Conservation (phyloP, 2,329 filamentous ascomycete species). For the Keithomyces neogunnii region DNA sequence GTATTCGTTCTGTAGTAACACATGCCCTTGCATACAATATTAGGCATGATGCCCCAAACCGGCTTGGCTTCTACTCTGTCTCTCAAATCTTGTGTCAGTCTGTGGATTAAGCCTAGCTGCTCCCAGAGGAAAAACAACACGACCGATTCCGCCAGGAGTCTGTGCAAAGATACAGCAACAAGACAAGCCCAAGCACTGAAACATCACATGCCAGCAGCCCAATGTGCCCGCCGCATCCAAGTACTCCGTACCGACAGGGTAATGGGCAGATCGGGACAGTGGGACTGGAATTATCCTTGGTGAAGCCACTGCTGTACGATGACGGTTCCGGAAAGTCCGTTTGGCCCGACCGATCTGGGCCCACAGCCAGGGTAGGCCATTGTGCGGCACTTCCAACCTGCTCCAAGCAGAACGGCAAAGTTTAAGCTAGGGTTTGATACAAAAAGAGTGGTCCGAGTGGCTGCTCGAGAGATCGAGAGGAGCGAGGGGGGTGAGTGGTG, state of each 20-base stretch:
- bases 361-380: too few species aligned
- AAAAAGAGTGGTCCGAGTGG: not conserved
- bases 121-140: too few species aligned
- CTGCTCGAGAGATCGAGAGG: not conserved
- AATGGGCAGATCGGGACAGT: not conserved
- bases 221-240: not conserved
- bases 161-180: not conserved
- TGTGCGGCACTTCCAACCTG: too few species aligned
- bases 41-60: too few species aligned
- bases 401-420: not conserved
- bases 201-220: not conserved
- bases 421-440: not conserved
- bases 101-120: too few species aligned
- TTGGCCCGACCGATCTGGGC: not conserved
- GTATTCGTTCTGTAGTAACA: too few species aligned
- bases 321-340: constrained; percentile 2
- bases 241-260: not conserved
- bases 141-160: too few species aligned
- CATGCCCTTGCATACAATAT: too few species aligned
- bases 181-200: not conserved
- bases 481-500: not conserved
- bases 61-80: too few species aligned
- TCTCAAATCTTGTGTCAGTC: too few species aligned
- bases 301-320: not conserved
- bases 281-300: not conserved